These are phyloP conservation scores for Fusarium subtropicale DNA, from an alignment of 2,329 filamentous ascomycete species.

Conservation along the genomic window DNA sequence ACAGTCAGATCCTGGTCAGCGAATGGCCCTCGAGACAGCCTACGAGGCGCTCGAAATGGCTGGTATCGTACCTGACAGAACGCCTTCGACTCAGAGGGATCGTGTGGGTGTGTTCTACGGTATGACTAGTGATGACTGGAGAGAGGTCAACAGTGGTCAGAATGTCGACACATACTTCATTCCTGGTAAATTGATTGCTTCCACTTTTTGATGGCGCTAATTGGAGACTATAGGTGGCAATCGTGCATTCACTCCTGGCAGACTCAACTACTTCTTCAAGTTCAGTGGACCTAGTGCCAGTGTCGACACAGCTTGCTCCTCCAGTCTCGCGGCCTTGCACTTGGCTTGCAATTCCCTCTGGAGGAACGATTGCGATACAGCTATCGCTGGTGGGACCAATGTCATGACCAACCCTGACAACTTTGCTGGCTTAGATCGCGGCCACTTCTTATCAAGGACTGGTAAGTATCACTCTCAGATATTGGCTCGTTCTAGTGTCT, in stretches of 20 bases:
- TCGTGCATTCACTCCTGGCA: slow-evolving; percentile 63
- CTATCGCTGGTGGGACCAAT: slow-evolving; percentile 80
- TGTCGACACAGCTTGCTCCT: slow-evolving; percentile 85
- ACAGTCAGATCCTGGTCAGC: slow-evolving; percentile 80
- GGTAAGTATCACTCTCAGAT: not conserved
- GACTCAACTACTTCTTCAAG: slow-evolving; percentile 83
- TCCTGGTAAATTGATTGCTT: slow-evolving; percentile 48
- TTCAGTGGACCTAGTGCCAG: slow-evolving; percentile 78
- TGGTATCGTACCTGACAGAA: slow-evolving; percentile 75
- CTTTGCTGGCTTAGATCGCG: slow-evolving; percentile 71
- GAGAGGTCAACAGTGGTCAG: slow-evolving; percentile 78
- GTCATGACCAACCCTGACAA: slow-evolving; percentile 74
- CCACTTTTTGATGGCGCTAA: not conserved
- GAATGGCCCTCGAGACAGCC: slow-evolving; percentile 77
- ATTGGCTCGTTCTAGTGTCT: not conserved
- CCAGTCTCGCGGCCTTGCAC: slow-evolving; percentile 77
- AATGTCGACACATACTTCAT: slow-evolving; percentile 71
- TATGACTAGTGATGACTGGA: slow-evolving; percentile 80
- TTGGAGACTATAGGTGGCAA: slow-evolving; percentile 50
- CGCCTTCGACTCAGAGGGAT: slow-evolving; percentile 70
- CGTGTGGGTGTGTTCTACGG: slow-evolving; percentile 80
- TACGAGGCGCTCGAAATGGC: slow-evolving; percentile 85
- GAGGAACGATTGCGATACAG: slow-evolving; percentile 78
- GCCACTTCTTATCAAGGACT: slow-evolving; percentile 70
- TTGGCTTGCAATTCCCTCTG: slow-evolving; percentile 75